Percentiles rank a stretch among this genome's conserved stretches.
phyloP scores from a whole-genome alignment of 768 basidiomycete genomes.

The Psilocybe azurescens region DNA sequence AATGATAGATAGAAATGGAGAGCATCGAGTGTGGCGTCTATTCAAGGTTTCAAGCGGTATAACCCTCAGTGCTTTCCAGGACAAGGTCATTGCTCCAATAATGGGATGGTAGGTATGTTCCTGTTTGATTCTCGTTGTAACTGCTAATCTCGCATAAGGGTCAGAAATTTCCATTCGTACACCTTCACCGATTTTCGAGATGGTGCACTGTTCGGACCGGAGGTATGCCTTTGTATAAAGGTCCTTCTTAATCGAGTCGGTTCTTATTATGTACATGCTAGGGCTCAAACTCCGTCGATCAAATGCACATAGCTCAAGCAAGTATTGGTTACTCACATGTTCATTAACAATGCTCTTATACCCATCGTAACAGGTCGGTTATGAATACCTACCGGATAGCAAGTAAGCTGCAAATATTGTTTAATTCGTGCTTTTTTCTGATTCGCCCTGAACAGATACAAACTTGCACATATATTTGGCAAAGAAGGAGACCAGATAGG shows the following conservation, averaged over 20 bases:
- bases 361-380: conserved; percentile 26
- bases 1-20: conserved; percentile 22
- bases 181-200: conserved; percentile 37
- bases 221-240: conserved; percentile 22
- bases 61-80: conserved; percentile 36
- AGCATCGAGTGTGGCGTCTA: conserved; percentile 33
- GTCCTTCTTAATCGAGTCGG: background rate
- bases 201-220: conserved; percentile 36
- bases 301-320: conserved; percentile 25
- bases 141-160: conserved; percentile 17
- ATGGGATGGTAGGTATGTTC: conserved; percentile 35
- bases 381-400: conserved; percentile 33
- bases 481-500: conserved; percentile 35
- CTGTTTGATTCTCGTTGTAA: background rate
- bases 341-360: background rate
- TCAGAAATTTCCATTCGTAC: conserved; percentile 36
- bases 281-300: conserved; percentile 24
- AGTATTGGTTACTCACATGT: background rate
- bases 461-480: conserved; percentile 32
- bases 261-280: background rate
- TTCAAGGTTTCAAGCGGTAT: conserved; percentile 39
- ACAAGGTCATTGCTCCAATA: conserved; percentile 38
- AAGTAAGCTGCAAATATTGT: conserved; percentile 17
- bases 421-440: background rate
- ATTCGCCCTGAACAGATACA: conserved; percentile 16